Base-by-base conservation (phyloP, 805 yeast species). In the Candida anglica region DNA sequence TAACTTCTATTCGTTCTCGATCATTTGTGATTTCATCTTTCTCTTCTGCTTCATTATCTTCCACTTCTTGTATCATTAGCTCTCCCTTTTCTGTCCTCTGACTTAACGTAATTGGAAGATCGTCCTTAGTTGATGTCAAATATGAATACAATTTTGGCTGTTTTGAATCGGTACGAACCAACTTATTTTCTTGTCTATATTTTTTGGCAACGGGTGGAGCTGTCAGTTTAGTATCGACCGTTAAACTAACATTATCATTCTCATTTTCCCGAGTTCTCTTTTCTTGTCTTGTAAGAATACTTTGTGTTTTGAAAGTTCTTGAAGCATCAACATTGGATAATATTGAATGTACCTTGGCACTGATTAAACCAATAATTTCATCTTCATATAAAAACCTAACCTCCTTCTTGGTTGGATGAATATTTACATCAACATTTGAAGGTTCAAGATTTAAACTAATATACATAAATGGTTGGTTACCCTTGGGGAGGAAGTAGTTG, bases 351-450 rank as follows among this genome's bases (percentile, higher is more conserved):
- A 88, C 50, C 4, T 56, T 46, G 0, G 57, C 53, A 20, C 81
- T 67, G 2, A 89, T 66, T 22, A 50, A 46, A 25, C 80, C 87
- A 8, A 86, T 73, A 15, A 93, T 87, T 50, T 89, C 97, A 28
- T 83, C 93, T 47, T 93, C 97, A 53, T 78, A 58, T 22, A 93
- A 60, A 52, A 93, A 88, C 27, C 94, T 56, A 2, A 93, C 97
- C 48, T 91, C 97, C 38, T 91, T 71, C 47, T 93, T 93, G 0
- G 98, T 91, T 0, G 98, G 98, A 52, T 93, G 98, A 10, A 93
- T 81, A 52, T 93, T 93, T 11, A 93, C 98, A 54, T 93, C 98
- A 6, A 93, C 69, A 40, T 81, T 79, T 21, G 59, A 60, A 1
- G 96, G 85, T 15, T 69, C 63, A 2, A 93, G 76, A 14, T 63